Base-by-base conservation (phyloP, 495 filamentous ascomycete species). In the Talaromyces nanjingensis region DNA sequence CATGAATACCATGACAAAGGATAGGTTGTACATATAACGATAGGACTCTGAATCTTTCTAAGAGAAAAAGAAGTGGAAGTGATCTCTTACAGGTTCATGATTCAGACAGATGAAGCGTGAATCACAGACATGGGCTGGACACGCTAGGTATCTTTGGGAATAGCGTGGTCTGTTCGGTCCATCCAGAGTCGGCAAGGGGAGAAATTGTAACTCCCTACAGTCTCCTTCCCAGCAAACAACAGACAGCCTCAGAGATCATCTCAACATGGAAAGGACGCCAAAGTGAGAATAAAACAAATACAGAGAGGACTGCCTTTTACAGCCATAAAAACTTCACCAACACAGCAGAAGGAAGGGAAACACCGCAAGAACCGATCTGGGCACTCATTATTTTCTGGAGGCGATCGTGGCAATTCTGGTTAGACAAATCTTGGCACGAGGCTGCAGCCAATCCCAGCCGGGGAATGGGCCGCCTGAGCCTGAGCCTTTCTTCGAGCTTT, bases 351-450 rank as follows among this genome's bases (percentile, higher is more conserved):
- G 20, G 8, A 55, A 29, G 24, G 11, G 27, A 29, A 37, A 1
- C 6, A 20, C 1, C 8, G 16, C 16, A 33, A 29, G 27, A 58
- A 59, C 4, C 6, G 31, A 59, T 31, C 29, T 54, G 11, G 22
- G 18, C 5, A 31, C 3, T 24, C 2, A 22, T 24, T 54, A 14
- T 56, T 56, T 16, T 27, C 31, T 27, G 45, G n/a, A 54, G 60
- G 25, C 60, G 27, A 53, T 62, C 39, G 45, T 62, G 45, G 45
- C 45, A 14, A 54, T 52, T 62, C 60, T n/a, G 39, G 60, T 49
- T 53, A 53, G 29, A 62, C 60, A 29, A 62, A n/a, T 47, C 60
- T 62, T 62, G 60, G 60, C 60, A 54, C 25, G 18, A n/a, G 60
- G 12, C 60, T 18, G 45, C 42, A 62, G 60, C 60, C 60, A 62